phyloP scores from a whole-genome alignment of 208 protist genomes.

The Jaenimonas drosophilae region DNA sequence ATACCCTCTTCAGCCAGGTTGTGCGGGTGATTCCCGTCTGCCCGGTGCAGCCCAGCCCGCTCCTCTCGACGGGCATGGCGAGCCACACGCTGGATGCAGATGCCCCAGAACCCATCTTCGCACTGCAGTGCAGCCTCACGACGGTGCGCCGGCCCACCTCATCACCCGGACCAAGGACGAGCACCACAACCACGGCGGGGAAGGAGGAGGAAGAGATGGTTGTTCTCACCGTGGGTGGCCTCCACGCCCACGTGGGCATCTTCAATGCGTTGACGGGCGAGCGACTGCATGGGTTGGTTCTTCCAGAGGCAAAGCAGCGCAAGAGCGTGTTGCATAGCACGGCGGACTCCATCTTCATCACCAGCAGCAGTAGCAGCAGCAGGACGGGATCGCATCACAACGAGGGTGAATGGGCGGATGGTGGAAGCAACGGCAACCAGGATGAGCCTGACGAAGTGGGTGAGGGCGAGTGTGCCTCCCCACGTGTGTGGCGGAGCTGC shows the following conservation, averaged over 20 bases:
- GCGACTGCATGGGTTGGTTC: constrained; percentile 19
- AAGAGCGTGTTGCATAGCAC: too few relatives aligned
- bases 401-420: too few relatives aligned
- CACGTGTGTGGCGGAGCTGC: too few relatives aligned
- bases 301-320: too few relatives aligned
- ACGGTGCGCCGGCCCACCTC: constrained; percentile 13
- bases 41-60: constrained; percentile 21
- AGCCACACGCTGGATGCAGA: constrained; percentile 11
- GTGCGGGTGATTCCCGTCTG: constrained; percentile 61
- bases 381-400: too few relatives aligned
- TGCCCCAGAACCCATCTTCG: constrained; percentile 38
- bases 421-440: too few relatives aligned
- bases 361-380: too few relatives aligned
- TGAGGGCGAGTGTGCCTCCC: too few relatives aligned
- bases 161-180: background rate
- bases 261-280: constrained; percentile 59
- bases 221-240: constrained; percentile 42
- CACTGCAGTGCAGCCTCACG: constrained; percentile 34
- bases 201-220: constrained; percentile 13
- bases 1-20: constrained; percentile 42
- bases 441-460: too few relatives aligned
- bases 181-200: constrained; percentile 1
- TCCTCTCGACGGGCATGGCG: constrained; percentile 22
- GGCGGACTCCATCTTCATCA: too few relatives aligned
- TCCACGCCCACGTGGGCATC: constrained; percentile 46